Percentiles rank a stretch among this genome's conserved stretches.
phyloP scores from a whole-genome alignment of 257 asterid species.

The Salvia rosmarinus region DNA sequence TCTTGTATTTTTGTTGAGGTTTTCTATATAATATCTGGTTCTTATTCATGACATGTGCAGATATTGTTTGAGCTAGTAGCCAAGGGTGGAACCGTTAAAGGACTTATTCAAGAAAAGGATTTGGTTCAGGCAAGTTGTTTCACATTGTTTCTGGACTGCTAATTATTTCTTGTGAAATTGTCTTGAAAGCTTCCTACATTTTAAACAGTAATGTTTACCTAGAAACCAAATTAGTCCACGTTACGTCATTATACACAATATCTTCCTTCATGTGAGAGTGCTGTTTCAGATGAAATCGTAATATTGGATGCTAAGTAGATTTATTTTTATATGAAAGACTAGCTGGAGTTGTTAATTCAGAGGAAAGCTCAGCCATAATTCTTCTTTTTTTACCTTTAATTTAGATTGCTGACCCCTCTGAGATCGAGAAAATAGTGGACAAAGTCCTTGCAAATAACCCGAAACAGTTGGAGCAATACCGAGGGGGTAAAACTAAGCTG shows the following conservation, averaged over 20 bases:
- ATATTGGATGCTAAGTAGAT: background rate
- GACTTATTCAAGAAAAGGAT: slow-evolving; percentile 86
- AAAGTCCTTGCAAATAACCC: slow-evolving; percentile 77
- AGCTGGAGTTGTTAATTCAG: slow-evolving; percentile 19
- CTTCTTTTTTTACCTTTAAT: slow-evolving; percentile 18
- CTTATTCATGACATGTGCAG: slow-evolving; percentile 48
- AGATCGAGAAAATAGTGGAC: slow-evolving; percentile 92
- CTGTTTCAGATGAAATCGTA: background rate
- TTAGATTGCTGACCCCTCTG: slow-evolving; percentile 83
- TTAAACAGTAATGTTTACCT: background rate
- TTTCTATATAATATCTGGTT: slow-evolving; percentile 11
- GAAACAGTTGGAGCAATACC: slow-evolving; percentile 83
- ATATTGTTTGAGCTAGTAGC: slow-evolving; percentile 84
- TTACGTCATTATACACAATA: background rate
- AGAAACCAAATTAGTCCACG: background rate
- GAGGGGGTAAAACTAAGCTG: slow-evolving; percentile 90
- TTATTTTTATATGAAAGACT: background rate
- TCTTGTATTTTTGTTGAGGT: background rate
- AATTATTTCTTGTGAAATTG: background rate
- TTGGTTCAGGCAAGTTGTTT: slow-evolving; percentile 83
- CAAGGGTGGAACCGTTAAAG: slow-evolving; percentile 92
- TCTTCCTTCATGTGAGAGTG: background rate
- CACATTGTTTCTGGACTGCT: slow-evolving; percentile 21
- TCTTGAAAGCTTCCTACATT: slow-evolving; percentile 2
- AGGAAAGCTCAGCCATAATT: background rate